phyloP scores from a whole-genome alignment of 2,329 filamentous ascomycete species.

The Xylaria sp. region DNA sequence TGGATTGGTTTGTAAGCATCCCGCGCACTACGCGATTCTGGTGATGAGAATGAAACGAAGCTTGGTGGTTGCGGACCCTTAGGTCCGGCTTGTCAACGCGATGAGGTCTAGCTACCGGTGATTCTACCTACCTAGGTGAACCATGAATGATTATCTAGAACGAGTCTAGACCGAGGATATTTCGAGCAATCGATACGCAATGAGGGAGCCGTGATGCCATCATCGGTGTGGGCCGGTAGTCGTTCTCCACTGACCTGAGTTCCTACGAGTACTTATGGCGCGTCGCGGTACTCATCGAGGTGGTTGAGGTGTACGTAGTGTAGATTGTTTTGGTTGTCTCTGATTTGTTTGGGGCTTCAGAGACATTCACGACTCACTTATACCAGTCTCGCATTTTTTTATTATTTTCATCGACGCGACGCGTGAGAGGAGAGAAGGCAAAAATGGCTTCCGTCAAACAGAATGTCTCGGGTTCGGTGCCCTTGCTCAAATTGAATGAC shows the following conservation, averaged over 20 bases:
- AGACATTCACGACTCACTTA: neutral
- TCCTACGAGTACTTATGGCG: no score
- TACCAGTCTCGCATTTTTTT: neutral
- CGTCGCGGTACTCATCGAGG: no score
- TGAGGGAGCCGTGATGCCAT: neutral
- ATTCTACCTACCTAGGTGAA: no score
- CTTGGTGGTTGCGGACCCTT: no score
- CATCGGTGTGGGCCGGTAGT: neutral
- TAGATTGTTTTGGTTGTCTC: no score
- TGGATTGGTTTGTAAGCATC: no score
- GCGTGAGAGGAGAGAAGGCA: slow-evolving; percentile 14
- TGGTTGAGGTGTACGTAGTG: no score
- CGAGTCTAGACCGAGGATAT: neutral
- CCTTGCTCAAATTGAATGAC: slow-evolving; percentile 65
- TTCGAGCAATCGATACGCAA: neutral
- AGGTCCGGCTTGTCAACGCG: neutral
- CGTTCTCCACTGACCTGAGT: neutral
- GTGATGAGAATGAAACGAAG: no score
- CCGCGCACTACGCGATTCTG: no score
- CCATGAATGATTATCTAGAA: neutral
- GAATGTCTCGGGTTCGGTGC: slow-evolving; percentile 42
- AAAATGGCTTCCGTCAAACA: slow-evolving; percentile 37
- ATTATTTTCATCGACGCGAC: neutral
- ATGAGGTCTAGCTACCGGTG: neutral
- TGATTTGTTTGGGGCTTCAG: no score